Evolutionary conservation across 2,329 filamentous ascomycete genomes (phyloP).

Genomic region (Cordyceps cicadae): DNA sequence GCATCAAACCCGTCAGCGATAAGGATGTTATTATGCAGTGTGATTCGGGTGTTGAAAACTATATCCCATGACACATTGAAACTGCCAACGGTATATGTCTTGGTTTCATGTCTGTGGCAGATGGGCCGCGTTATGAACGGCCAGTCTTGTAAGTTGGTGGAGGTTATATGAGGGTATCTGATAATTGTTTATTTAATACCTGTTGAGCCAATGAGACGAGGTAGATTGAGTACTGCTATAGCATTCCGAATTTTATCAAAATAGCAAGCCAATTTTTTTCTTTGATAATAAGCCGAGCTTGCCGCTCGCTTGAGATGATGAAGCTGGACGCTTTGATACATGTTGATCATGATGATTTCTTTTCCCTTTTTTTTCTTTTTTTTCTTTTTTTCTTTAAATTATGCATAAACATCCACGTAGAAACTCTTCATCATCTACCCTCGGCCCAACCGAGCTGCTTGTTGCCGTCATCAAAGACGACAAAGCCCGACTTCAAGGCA

Average conservation of each 20-base stretch:
- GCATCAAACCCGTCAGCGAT: not conserved
- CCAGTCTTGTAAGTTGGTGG: no score
- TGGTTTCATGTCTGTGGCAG: not conserved
- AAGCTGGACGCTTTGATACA: not conserved
- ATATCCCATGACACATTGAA: not conserved
- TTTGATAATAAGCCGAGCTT: no score
- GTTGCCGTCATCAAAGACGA: conserved; percentile 48
- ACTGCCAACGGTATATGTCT: not conserved
- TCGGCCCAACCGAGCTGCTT: conserved; percentile 34
- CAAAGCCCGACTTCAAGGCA: conserved; percentile 53
- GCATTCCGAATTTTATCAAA: no score
- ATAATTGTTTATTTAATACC: not conserved
- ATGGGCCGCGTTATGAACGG: not conserved
- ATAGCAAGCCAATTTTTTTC: no score
- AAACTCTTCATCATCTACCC: conserved; percentile 1
- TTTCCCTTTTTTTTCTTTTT: no score
- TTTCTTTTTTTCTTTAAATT: no score
- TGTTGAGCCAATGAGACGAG: not conserved
- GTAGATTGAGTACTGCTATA: not conserved
- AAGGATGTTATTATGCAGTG: not conserved
- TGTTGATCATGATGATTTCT: not conserved
- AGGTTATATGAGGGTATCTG: not conserved
- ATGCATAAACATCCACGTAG: no score
- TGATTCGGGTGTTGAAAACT: not conserved
- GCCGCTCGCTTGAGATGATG: no score